A percentile compares a stretch with the other conserved stretches of the same genome.
Conservation (phyloP, 202 grass and related monocot genomes). For the Alloteropsis angusta region DNA sequence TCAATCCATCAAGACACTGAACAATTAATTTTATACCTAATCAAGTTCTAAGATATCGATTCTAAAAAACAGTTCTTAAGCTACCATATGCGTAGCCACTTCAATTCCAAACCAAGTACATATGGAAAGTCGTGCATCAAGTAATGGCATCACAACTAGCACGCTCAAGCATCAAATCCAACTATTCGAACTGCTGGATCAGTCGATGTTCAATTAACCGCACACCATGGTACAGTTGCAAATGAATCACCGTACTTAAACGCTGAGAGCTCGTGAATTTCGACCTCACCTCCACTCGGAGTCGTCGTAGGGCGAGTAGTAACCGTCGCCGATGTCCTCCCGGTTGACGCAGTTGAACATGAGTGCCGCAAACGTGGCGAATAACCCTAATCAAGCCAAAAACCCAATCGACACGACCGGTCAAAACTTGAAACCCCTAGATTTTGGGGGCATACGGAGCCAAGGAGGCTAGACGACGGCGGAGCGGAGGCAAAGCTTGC, state of each 20-base stretch:
- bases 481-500: not conserved
- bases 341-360: constrained; percentile 86
- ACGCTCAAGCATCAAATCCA: not conserved
- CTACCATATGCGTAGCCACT: not conserved
- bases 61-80: not conserved
- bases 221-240: not conserved
- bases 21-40: not conserved
- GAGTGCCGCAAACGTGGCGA: constrained; percentile 63
- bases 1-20: not conserved
- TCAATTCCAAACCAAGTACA: not conserved
- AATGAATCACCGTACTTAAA: not conserved
- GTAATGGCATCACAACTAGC: not conserved
- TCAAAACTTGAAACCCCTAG: not conserved
- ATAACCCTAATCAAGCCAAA: constrained; percentile 42
- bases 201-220: not conserved
- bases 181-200: not conserved
- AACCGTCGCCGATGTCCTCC: constrained; percentile 58
- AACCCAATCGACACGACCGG: not conserved
- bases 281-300: constrained; percentile 61
- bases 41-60: not conserved
- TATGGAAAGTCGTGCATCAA: not conserved
- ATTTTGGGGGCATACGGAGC: not conserved
- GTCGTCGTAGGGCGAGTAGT: constrained; percentile 78
- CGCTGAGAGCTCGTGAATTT: not conserved
- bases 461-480: not conserved